Conservation (phyloP, 2,329 filamentous ascomycete species). For the Aureobasidium sp. region DNA sequence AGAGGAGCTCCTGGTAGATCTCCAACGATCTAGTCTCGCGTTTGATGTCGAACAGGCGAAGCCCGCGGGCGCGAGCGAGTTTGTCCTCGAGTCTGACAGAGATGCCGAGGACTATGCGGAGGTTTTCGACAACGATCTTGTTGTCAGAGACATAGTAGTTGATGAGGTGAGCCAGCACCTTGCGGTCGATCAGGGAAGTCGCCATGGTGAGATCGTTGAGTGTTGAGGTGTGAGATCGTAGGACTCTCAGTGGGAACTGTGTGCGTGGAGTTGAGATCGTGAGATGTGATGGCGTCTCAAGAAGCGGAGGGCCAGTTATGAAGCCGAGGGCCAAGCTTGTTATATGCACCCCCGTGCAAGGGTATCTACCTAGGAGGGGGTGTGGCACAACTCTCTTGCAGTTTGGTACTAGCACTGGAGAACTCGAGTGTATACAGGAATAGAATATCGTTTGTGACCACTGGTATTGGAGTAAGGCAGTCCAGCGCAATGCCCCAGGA, state of each 20-base stretch:
- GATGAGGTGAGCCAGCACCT: constrained; percentile 86
- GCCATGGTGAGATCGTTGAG: constrained; percentile 54
- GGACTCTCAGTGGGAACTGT: too few species aligned
- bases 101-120: constrained; percentile 88
- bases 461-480: neutral
- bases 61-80: constrained; percentile 72
- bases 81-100: constrained; percentile 82
- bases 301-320: neutral
- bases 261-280: neutral
- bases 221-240: neutral
- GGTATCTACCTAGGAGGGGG: neutral
- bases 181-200: constrained; percentile 94
- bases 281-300: too few species aligned
- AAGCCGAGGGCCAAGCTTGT: neutral
- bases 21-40: constrained; percentile 71
- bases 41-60: constrained; percentile 73
- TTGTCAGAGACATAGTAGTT: constrained; percentile 58
- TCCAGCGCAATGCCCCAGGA: neutral
- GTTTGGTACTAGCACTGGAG: neutral
- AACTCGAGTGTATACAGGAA: neutral
- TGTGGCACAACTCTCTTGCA: neutral
- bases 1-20: constrained; percentile 85
- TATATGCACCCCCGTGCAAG: neutral
- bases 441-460: neutral
- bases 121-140: constrained; percentile 69